These are phyloP conservation scores for Colletotrichum ledebouriae DNA, from an alignment of 2,329 filamentous ascomycete genomes.

Conservation along the genomic window DNA sequence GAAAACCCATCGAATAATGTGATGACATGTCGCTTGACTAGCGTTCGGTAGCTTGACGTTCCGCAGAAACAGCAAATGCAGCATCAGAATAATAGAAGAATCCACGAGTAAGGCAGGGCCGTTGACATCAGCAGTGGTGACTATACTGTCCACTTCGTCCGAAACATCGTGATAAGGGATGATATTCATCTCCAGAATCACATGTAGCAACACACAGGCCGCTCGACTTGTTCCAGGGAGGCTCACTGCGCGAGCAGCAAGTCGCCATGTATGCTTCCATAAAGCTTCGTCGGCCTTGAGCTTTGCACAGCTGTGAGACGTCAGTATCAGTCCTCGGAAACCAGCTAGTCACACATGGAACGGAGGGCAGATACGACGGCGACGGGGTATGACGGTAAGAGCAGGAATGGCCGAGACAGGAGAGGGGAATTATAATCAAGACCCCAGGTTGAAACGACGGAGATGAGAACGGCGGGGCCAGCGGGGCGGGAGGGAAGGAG, in stretches of 20 bases:
- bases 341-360: no score
- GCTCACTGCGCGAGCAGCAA: conserved; percentile 78
- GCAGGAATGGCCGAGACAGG: background rate
- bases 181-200: conserved; percentile 75
- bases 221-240: conserved; percentile 80
- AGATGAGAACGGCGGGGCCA: background rate
- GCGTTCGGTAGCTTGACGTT: conserved; percentile 77
- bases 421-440: background rate
- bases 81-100: conserved; percentile 80
- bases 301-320: conserved; percentile 49
- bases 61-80: conserved; percentile 74
- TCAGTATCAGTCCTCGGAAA: conserved; percentile 43
- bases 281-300: conserved; percentile 44
- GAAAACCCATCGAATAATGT: conserved; percentile 85
- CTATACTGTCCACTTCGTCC: conserved; percentile 78
- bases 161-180: conserved; percentile 76
- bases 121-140: conserved; percentile 83
- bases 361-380: conserved; percentile 23
- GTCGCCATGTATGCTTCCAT: conserved; percentile 84
- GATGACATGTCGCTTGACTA: conserved; percentile 75
- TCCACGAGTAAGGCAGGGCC: conserved; percentile 86
- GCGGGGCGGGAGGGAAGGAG: background rate
- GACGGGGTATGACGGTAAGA: background rate
- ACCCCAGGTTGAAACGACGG: background rate
- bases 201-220: conserved; percentile 79